These are phyloP conservation scores for Halophytophthora batemanensis DNA, from an alignment of 352 stramenopile genomes.

Conservation along the genomic window DNA sequence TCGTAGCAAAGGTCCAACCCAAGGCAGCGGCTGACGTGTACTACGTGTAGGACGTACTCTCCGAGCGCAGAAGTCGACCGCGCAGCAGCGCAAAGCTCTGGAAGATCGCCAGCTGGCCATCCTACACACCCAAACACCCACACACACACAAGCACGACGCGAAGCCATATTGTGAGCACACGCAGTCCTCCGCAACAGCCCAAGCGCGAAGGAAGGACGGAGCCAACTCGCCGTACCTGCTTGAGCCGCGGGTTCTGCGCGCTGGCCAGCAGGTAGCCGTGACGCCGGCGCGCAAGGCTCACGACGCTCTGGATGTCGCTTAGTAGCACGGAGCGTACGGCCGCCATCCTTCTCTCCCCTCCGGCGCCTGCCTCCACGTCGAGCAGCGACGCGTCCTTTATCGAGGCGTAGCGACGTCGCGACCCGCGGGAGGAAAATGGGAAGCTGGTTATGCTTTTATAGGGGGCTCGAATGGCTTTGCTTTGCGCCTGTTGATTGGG, in stretches of 20 bases:
- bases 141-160: not conserved
- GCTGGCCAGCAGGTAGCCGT: conserved; percentile 45
- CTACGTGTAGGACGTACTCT: conserved; percentile 36
- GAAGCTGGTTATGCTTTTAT: too few relatives aligned
- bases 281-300: conserved; percentile 50
- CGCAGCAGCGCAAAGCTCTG: conserved; percentile 62
- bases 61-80: conserved; percentile 50
- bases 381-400: too few relatives aligned
- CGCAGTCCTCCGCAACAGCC: not conserved
- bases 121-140: conserved; percentile 21
- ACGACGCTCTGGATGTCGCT: conserved; percentile 75
- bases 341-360: conserved; percentile 4
- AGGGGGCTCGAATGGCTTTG: too few relatives aligned
- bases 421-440: not conserved
- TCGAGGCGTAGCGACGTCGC: not conserved
- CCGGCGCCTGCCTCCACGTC: not conserved
- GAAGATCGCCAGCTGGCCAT: conserved; percentile 51
- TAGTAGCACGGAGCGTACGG: conserved; percentile 50
- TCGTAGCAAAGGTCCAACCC: conserved; percentile 7
- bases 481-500: too few relatives aligned
- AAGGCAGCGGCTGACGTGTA: too few relatives aligned
- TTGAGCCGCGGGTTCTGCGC: conserved; percentile 10
- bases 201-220: not conserved
- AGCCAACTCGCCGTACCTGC: conserved; percentile 11
- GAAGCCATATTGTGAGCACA: not conserved